A percentile compares a stretch with the other conserved stretches of the same genome.
Conservation (phyloP, 768 basidiomycete species). For the Tephrocybe sp. region DNA sequence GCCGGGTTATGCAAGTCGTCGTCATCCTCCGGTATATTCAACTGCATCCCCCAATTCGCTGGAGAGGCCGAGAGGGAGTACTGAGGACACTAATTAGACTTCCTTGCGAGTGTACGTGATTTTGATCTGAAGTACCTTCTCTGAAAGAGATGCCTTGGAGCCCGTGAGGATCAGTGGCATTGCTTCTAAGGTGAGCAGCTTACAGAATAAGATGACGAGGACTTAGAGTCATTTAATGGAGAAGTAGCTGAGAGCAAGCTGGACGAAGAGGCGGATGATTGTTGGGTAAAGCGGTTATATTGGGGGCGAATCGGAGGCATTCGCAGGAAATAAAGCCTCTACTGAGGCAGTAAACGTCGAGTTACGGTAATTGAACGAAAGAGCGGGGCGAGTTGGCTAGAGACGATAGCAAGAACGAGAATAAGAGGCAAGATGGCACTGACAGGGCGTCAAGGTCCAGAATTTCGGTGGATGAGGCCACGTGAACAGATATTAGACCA, state of each 20-base stretch:
- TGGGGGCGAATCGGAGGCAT: conserved; percentile 13
- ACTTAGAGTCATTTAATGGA: background rate
- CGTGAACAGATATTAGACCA: conserved; percentile 2
- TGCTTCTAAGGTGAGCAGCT: background rate
- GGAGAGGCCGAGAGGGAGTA: conserved; percentile 45
- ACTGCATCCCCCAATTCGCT: conserved; percentile 44
- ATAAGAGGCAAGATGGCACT: background rate
- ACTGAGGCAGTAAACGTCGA: conserved; percentile 3
- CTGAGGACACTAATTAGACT: conserved; percentile 18
- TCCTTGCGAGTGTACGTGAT: background rate
- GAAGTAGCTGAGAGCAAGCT: conserved; percentile 17
- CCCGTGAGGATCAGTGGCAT: background rate
- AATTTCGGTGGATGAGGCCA: background rate
- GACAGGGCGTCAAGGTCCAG: background rate
- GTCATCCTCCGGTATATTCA: conserved; percentile 53
- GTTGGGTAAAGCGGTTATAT: conserved; percentile 18
- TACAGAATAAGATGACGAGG: conserved; percentile 17
- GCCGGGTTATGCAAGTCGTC: conserved; percentile 68
- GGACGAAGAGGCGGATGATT: conserved; percentile 18
- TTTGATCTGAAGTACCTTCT: conserved; percentile 24
- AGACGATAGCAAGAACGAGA: conserved; percentile 1
- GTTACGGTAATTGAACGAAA: background rate
- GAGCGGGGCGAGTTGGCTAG: conserved; percentile 10
- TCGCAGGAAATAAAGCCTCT: conserved; percentile 6
- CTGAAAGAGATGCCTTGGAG: conserved; percentile 27